Conservation (phyloP, 352 stramenopile genomes). For the Globisporangium iwayamae region DNA sequence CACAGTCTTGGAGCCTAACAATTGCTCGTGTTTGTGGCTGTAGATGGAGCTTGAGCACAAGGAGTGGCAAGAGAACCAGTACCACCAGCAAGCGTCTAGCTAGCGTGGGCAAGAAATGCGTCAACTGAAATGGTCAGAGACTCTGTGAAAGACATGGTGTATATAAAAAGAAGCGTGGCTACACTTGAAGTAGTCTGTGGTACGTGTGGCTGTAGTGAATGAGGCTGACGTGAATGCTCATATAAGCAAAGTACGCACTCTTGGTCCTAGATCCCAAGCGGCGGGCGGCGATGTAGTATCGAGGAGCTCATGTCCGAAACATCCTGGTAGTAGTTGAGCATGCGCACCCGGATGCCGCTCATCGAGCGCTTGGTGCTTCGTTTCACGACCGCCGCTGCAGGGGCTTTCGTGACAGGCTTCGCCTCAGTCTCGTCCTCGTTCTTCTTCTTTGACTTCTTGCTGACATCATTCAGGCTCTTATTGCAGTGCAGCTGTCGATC, state of each 20-base stretch:
- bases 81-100: constrained; percentile 23
- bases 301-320: constrained; percentile 10
- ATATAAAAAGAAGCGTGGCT: neutral
- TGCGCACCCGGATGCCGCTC: constrained; percentile 4
- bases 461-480: neutral
- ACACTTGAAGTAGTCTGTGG: too few species aligned
- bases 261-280: neutral
- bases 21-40: constrained; percentile 16
- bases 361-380: constrained; percentile 1
- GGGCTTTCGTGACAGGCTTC: neutral
- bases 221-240: neutral
- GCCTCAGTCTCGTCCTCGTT: neutral
- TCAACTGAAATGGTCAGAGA: neutral
- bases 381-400: neutral
- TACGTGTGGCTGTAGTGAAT: too few species aligned
- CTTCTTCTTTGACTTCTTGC: neutral
- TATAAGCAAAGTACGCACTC: neutral
- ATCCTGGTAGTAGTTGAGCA: constrained; percentile 11
- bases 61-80: constrained; percentile 44
- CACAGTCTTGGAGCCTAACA: neutral
- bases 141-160: neutral
- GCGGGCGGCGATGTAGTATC: constrained; percentile 4
- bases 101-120: neutral
- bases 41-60: constrained; percentile 54
- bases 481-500: constrained; percentile 18